phyloP scores from a whole-genome alignment of 495 filamentous ascomycete species.

The Lentithecium fluviatile region DNA sequence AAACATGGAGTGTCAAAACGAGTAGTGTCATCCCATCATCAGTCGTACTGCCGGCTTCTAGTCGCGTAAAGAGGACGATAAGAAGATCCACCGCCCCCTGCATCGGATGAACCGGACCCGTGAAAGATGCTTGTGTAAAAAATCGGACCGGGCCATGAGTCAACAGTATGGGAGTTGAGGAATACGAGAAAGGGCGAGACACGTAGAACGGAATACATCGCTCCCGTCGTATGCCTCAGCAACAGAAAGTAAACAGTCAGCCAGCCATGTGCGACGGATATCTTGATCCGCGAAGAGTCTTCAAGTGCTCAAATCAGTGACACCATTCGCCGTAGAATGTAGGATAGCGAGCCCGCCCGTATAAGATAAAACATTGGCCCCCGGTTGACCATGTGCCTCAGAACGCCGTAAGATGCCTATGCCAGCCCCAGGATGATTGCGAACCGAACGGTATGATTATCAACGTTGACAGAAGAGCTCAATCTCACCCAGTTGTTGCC shows the following conservation, averaged over 20 bases:
- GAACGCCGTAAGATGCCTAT: constrained; percentile 32
- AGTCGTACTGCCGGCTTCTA: constrained; percentile 7
- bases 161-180: too few species aligned
- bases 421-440: background rate
- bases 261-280: too few species aligned
- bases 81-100: background rate
- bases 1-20: background rate
- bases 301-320: background rate
- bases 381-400: background rate
- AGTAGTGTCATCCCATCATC: constrained; percentile 15
- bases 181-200: too few species aligned
- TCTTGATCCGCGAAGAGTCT: too few species aligned
- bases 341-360: constrained; percentile 16
- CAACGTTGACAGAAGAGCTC: constrained; percentile 66
- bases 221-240: too few species aligned
- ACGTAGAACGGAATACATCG: too few species aligned
- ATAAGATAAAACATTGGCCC: constrained; percentile 14
- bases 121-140: too few species aligned
- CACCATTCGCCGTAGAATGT: constrained; percentile 26
- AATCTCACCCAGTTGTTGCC: constrained; percentile 75
- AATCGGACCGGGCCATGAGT: too few species aligned
- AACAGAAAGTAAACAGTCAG: background rate
- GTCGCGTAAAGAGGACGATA: background rate
- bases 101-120: background rate
- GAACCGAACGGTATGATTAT: background rate